Evolutionary conservation across 1,284 basidiomycete species (phyloP).

Genomic region (Cryptococcus jaspeensis): DNA sequence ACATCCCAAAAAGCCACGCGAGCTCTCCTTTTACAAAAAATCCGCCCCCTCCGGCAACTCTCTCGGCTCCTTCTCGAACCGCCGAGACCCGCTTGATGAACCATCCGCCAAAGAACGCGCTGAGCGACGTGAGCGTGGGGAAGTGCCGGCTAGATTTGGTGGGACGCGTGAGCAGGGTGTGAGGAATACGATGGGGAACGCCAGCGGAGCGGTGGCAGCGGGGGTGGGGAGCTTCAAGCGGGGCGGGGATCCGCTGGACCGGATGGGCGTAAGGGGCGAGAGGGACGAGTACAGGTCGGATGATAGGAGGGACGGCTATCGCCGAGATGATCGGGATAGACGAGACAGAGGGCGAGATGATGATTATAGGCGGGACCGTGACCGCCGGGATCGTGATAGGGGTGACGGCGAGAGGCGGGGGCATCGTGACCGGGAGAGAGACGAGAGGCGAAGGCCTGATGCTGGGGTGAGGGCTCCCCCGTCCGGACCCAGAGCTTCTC

Average conservation of each 20-base stretch:
- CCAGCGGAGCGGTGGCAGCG: slow-evolving; percentile 7
- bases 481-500: slow-evolving; percentile 5
- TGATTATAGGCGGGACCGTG: slow-evolving; percentile 5
- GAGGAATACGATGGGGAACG: slow-evolving; percentile 45
- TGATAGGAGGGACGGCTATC: slow-evolving; percentile 6
- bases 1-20: slow-evolving; percentile 31
- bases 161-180: slow-evolving; percentile 47
- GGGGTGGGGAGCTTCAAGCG: slow-evolving; percentile 38
- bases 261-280: slow-evolving; percentile 26
- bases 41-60: slow-evolving; percentile 13
- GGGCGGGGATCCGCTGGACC: slow-evolving; percentile 39
- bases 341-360: slow-evolving; percentile 9
- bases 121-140: slow-evolving; percentile 38
- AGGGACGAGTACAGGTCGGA: slow-evolving; percentile 7
- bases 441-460: slow-evolving; percentile 18
- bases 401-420: slow-evolving; percentile 13
- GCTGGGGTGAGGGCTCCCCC: slow-evolving; percentile 12
- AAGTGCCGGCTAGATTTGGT: slow-evolving; percentile 45
- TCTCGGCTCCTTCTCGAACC: slow-evolving; percentile 30
- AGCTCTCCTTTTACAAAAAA: slow-evolving; percentile 53
- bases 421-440: slow-evolving; percentile 15
- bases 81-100: slow-evolving; percentile 41
- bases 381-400: slow-evolving; percentile 12
- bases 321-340: slow-evolving; percentile 15
- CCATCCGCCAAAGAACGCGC: slow-evolving; percentile 37